Evolutionary conservation across 2,329 filamentous ascomycete genomes (phyloP).

Genomic region (Diaporthe ampelina): DNA sequence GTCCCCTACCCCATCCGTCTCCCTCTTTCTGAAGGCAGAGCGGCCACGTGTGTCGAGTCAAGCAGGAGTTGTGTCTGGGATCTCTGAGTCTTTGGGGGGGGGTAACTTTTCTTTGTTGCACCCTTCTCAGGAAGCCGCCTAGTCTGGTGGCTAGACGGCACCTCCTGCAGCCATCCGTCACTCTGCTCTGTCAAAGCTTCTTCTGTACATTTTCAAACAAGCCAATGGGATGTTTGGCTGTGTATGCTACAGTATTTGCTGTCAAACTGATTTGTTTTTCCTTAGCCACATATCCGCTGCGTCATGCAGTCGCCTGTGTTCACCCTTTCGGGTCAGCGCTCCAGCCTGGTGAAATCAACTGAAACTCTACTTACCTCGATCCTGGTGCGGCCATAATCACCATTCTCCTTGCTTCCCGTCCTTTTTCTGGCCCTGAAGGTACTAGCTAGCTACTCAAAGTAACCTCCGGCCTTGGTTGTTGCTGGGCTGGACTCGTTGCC

Average conservation of each 20-base stretch:
- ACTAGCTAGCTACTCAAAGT: constrained; percentile 32
- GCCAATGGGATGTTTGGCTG: constrained; percentile 57
- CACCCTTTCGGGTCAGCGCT: constrained; percentile 53
- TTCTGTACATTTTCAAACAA: constrained; percentile 55
- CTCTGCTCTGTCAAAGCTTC: constrained; percentile 56
- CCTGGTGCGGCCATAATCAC: constrained; percentile 42
- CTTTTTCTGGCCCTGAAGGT: constrained; percentile 6
- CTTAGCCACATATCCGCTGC: constrained; percentile 53
- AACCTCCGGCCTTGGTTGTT: neutral
- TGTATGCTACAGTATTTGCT: constrained; percentile 57
- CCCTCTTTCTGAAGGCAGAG: constrained; percentile 46
- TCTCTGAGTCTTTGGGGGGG: constrained; percentile 50
- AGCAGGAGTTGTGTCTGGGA: constrained; percentile 55
- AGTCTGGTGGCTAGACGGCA: constrained; percentile 56
- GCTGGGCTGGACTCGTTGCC: constrained; percentile 28
- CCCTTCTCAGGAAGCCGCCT: constrained; percentile 54
- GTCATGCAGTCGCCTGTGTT: constrained; percentile 58
- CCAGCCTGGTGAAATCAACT: constrained; percentile 54
- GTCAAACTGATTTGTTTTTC: constrained; percentile 56
- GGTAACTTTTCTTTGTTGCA: constrained; percentile 61
- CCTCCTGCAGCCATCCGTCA: constrained; percentile 63
- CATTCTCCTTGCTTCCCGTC: constrained; percentile 25
- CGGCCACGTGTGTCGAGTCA: constrained; percentile 70
- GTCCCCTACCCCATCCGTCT: constrained; percentile 27
- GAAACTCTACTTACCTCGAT: constrained; percentile 56